Evolutionary conservation across 306 rosid genomes (phyloP), one percentile per base, ranked within the genome.

Genomic region (Prunus armeniaca): DNA sequence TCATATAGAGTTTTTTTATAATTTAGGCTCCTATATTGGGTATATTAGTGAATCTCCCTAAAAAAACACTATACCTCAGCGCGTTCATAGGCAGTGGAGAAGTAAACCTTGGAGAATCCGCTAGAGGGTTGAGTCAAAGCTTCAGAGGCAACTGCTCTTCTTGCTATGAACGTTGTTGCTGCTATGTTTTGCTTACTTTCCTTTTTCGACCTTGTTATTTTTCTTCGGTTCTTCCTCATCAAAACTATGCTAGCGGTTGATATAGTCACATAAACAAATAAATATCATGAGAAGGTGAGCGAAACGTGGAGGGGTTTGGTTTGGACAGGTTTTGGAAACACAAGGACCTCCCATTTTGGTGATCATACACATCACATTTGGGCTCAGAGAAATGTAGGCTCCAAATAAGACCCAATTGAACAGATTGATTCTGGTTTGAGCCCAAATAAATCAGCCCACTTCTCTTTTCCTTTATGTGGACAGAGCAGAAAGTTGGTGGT

Each of bases 1-100:
- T n/a, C n/a, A n/a, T n/a, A n/a, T n/a, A n/a, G n/a, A n/a, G n/a
- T n/a, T n/a, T n/a, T n/a, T n/a, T n/a, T n/a, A n/a, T n/a, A n/a
- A n/a, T n/a, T n/a, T n/a, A n/a, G n/a, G n/a, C n/a, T n/a, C n/a
- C n/a, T n/a, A n/a, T n/a, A n/a, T n/a, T n/a, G n/a, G n/a, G n/a
- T n/a, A n/a, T n/a, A n/a, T n/a, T n/a, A n/a, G n/a, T n/a, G n/a
- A n/a, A n/a, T n/a, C n/a, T n/a, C n/a, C n/a, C n/a, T n/a, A n/a
- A n/a, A n/a, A n/a, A n/a, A n/a, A n/a, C n/a, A n/a, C 4, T 32
- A 6, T 41, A 84, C 87, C 54, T 78, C 69, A 2, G 84, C 74
- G 8, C 71, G 83, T 80, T 87, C 75, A 70, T 12, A 63, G 61
- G 87, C 82, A 15, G 76, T 27, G 56, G 84, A 83, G n/a, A 83